Base-by-base conservation (phyloP, 164 flowering plant genomes). In the Sedum album region DNA sequence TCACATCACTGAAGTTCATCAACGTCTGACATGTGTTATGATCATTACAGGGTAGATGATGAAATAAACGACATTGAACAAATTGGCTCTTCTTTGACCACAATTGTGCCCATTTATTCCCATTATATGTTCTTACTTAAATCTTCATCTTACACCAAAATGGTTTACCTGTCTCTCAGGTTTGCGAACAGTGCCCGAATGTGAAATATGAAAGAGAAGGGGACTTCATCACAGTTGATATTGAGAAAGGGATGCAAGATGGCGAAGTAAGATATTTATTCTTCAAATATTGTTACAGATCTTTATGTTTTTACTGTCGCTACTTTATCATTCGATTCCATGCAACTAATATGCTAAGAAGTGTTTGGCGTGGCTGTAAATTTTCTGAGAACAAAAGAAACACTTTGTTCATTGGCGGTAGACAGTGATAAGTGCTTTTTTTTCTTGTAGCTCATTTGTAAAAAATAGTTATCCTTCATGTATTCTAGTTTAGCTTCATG, bases 151-250 rank as follows among this genome's bases (percentile, higher is more conserved):
- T n/a, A 49, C 21, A 7, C 15, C 6, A 35, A 69, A 38, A 60
- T 28, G 17, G 35, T 31, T 26, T 31, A 38, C 39, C 57, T 69
- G 53, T n/a, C n/a, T 72, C 77, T 46, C 85, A 93, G 98, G 97
- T 90, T 60, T 93, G 98, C 66, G 98, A 93, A 44, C 83, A 94
- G 77, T 94, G 99, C 78, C 83, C 86, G 65, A 95, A 95, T 83
- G 90, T 90, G 69, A 95, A 92, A 82, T 90, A 80, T 85, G 97
- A 76, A 74, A 71, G 97, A 63, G 99, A 92, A 71, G 99, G 99
- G 46, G 85, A n/a, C n/a, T n/a, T n/a, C n/a, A n/a, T n/a, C n/a
- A n/a, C n/a, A n/a, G n/a, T n/a, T n/a, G n/a, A n/a, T n/a, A n/a
- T n/a, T n/a, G n/a, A n/a, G n/a, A n/a, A n/a, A n/a, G n/a, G n/a